Percentiles rank a stretch among this genome's conserved stretches.
Evolutionary conservation across 1,139 yeast species (phyloP).

Genomic region (Protomyces arabidopsidicola): DNA sequence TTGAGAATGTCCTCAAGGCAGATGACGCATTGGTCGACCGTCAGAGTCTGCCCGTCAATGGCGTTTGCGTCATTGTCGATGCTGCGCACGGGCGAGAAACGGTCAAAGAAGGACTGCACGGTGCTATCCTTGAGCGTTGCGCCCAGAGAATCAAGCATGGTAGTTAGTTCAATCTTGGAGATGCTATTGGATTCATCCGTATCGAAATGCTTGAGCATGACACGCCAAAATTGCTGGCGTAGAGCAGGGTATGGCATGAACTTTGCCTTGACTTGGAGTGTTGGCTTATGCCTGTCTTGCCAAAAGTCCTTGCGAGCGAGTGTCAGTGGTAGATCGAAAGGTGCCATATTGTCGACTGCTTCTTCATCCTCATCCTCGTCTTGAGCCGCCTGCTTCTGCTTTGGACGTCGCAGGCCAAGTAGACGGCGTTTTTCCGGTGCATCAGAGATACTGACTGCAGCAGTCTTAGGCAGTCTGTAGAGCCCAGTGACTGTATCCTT

Average conservation of each 20-base stretch:
- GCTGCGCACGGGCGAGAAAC: conserved; percentile 34
- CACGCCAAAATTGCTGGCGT: conserved; percentile 66
- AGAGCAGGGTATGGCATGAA: conserved; percentile 65
- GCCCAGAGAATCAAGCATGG: conserved; percentile 61
- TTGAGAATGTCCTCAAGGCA: conserved; percentile 47
- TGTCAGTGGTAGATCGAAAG: conserved; percentile 34
- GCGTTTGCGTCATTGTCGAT: conserved; percentile 14
- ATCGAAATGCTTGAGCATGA: conserved; percentile 55
- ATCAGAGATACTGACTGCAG: not conserved
- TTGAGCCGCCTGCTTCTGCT: not conserved
- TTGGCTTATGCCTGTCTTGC: conserved; percentile 49
- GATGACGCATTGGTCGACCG: conserved; percentile 55
- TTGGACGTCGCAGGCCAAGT: conserved; percentile 5
- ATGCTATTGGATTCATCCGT: conserved; percentile 45
- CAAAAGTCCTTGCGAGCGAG: conserved; percentile 39
- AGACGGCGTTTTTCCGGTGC: not conserved
- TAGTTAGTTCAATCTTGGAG: conserved; percentile 54
- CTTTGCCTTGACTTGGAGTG: conserved; percentile 55
- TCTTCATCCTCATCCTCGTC: not conserved
- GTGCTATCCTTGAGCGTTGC: conserved; percentile 45
- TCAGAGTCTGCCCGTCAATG: conserved; percentile 46
- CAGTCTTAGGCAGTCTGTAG: conserved; percentile 17
- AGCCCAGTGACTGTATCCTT: conserved; percentile 36
- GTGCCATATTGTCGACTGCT: conserved; percentile 2
- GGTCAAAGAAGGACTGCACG: conserved; percentile 40